Conservation (phyloP, 73 alveolate genomes). For the Paramecium pentaurelia region DNA sequence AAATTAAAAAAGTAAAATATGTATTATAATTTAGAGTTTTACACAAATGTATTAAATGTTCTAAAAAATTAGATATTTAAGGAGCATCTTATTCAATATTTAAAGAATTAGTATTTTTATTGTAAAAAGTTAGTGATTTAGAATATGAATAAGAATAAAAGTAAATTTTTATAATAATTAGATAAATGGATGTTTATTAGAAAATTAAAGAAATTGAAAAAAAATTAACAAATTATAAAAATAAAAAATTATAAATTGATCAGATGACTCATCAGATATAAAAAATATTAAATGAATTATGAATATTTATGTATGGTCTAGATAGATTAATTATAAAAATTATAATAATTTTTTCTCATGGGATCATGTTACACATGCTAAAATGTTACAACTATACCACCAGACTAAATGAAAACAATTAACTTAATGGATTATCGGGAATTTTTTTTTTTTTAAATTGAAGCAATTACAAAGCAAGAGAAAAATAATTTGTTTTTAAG, state of each 20-base stretch:
- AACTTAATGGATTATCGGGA: no score
- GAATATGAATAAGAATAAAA: not conserved
- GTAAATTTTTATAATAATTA: not conserved
- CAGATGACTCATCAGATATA: not conserved
- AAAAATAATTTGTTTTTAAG: no score
- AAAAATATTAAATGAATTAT: not conserved
- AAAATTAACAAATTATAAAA: not conserved
- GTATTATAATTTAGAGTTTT: not conserved
- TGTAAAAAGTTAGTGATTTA: not conserved
- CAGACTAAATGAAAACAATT: no score
- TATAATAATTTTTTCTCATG: not conserved
- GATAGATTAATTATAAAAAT: not conserved
- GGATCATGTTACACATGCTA: not conserved
- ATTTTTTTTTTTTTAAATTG: no score
- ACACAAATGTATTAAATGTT: not conserved
- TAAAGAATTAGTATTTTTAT: not conserved
- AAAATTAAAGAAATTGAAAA: not conserved
- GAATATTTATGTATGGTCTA: not conserved
- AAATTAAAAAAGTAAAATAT: not conserved
- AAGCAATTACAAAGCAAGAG: no score
- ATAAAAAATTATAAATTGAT: not conserved
- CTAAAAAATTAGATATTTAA: not conserved
- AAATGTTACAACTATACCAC: not conserved
- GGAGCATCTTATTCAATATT: not conserved
- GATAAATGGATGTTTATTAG: not conserved